phyloP scores from a whole-genome alignment of 208 protist genomes.

The Acanthamoeba triangularis region DNA sequence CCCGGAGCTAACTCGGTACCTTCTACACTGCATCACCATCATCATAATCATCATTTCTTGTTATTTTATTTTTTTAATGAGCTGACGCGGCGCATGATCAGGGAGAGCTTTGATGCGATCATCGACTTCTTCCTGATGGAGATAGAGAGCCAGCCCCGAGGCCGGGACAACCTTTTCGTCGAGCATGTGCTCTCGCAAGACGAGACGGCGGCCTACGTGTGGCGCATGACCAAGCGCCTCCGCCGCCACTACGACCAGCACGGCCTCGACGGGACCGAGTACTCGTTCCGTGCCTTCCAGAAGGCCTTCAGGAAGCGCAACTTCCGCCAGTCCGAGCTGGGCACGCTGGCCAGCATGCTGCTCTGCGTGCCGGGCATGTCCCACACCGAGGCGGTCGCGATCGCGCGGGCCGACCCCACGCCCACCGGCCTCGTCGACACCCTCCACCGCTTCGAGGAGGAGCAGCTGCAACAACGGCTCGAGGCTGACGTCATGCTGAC shows the following conservation, averaged over 20 bases:
- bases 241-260: not conserved
- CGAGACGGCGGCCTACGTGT: conserved; percentile 17
- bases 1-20: not conserved
- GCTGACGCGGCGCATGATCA: not conserved
- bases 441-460: not conserved
- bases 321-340: not conserved
- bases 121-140: conserved; percentile 57
- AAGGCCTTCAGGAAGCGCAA: not conserved
- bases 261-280: not conserved
- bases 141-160: not conserved
- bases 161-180: conserved; percentile 8
- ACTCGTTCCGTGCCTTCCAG: not conserved
- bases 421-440: not conserved
- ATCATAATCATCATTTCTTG: not conserved
- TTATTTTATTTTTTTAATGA: too few species aligned
- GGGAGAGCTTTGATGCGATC: not conserved
- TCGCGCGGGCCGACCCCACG: not conserved
- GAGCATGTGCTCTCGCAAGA: not conserved
- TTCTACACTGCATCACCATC: not conserved
- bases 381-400: not conserved
- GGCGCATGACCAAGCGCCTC: conserved; percentile 61
- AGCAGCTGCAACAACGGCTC: too few species aligned
- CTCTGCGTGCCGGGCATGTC: not conserved
- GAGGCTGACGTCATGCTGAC: too few species aligned
- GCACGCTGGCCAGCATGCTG: not conserved